Percentiles rank a stretch among this genome's conserved stretches.
These are phyloP conservation scores for Psophocarpus tetragonolobus DNA, from an alignment of 306 rosid genomes.

Conservation along the genomic window DNA sequence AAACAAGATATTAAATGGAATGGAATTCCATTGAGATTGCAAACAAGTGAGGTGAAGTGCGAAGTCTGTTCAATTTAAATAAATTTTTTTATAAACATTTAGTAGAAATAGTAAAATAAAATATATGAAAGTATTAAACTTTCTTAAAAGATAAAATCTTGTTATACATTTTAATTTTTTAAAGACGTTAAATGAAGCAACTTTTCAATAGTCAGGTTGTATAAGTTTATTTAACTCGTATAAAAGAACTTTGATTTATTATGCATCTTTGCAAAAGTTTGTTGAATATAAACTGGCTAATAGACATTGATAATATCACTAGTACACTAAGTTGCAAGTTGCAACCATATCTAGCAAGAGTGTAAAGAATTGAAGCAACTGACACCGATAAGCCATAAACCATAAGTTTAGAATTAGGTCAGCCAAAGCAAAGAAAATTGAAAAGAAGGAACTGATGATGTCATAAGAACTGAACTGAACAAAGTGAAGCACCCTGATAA, in stretches of 20 bases:
- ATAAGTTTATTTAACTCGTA: background rate
- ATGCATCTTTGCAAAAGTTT: background rate
- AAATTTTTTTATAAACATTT: background rate
- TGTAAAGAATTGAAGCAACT: background rate
- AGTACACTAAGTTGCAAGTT: slow-evolving; percentile 14
- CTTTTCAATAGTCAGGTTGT: background rate
- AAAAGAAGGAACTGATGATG: background rate
- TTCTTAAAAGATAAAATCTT: background rate
- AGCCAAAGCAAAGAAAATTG: background rate
- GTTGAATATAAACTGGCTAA: background rate
- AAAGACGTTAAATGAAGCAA: background rate
- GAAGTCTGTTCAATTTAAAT: background rate
- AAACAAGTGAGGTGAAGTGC: background rate
- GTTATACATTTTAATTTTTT: background rate
- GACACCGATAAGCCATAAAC: background rate
- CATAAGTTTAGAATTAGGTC: background rate
- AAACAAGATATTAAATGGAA: background rate
- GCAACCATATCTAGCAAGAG: background rate
- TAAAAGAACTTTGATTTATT: background rate
- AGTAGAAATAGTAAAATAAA: background rate
- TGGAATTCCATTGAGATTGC: background rate
- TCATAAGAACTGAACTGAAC: background rate
- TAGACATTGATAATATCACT: background rate
- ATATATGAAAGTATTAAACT: background rate
- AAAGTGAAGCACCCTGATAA: background rate